Evolutionary conservation across 2,329 filamentous ascomycete genomes (phyloP).

Genomic region (Colletotrichum sp.): DNA sequence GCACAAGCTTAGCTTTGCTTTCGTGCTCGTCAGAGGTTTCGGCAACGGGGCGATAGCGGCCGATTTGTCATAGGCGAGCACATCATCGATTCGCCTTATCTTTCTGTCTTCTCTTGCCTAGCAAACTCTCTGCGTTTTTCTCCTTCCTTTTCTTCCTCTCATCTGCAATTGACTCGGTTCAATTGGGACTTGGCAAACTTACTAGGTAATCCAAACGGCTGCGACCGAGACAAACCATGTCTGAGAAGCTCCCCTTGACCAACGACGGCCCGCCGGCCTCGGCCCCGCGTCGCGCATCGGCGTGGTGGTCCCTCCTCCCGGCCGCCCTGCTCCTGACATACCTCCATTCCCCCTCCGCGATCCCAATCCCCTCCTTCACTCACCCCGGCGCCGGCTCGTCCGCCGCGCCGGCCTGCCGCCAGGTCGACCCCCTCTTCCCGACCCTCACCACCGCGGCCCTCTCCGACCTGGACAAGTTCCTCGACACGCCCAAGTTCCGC

Average conservation of each 20-base stretch:
- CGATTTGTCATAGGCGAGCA: slow-evolving; percentile 18
- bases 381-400: not conserved
- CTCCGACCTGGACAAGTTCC: slow-evolving; percentile 34
- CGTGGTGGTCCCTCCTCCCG: slow-evolving; percentile 19
- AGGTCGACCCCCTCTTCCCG: slow-evolving; percentile 37
- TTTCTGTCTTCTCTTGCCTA: not conserved
- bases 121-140: not conserved
- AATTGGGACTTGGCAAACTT: not conserved
- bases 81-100: slow-evolving; percentile 1
- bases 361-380: not conserved
- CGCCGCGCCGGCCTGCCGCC: slow-evolving; percentile 29
- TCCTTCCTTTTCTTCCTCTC: not conserved
- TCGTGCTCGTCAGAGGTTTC: not conserved
- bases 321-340: slow-evolving; percentile 12
- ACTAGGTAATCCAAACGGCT: not conserved
- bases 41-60: slow-evolving; percentile 7
- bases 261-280: not conserved
- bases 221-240: not conserved
- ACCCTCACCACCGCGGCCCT: slow-evolving; percentile 28
- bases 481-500: slow-evolving; percentile 34
- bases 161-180: not conserved
- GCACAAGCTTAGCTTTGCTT: not conserved
- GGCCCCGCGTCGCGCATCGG: not conserved
- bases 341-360: slow-evolving; percentile 8
- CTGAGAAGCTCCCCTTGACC: slow-evolving; percentile 13